A percentile compares a stretch with the other conserved stretches of the same genome.
Evolutionary conservation across 1,284 basidiomycete species (phyloP).

Genomic region (Trametes pubescens): DNA sequence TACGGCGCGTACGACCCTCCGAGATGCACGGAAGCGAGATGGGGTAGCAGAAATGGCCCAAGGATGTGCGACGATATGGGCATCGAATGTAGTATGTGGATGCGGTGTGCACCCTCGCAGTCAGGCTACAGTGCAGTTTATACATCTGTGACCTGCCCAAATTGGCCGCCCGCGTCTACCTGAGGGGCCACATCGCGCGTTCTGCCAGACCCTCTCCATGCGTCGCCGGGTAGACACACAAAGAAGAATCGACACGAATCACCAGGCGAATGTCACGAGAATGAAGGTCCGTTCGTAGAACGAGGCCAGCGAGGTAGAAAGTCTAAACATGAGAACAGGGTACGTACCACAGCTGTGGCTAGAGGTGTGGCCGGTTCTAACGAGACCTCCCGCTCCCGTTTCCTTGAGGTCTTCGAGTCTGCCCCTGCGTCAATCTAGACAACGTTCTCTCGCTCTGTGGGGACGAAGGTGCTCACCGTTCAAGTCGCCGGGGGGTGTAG

Average conservation of each 20-base stretch:
- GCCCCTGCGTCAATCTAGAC: conserved; percentile 3
- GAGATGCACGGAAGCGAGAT: conserved; percentile 14
- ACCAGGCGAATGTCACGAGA: background rate
- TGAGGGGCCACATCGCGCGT: background rate
- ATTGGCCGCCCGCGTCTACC: background rate
- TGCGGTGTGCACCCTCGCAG: background rate
- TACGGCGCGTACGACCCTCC: conserved; percentile 24
- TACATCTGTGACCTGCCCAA: background rate
- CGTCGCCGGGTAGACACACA: background rate
- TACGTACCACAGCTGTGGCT: conserved; percentile 47
- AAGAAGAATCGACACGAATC: background rate
- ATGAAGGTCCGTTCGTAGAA: background rate
- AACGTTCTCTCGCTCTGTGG: background rate
- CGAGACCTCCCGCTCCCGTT: conserved; percentile 79
- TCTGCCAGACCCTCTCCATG: background rate
- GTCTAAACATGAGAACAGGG: conserved; percentile 33
- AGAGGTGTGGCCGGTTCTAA: conserved; percentile 69
- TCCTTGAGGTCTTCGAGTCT: conserved; percentile 44
- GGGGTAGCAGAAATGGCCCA: background rate
- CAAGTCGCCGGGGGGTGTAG: conserved; percentile 22
- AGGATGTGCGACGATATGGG: background rate
- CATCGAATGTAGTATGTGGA: background rate
- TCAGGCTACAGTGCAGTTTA: background rate
- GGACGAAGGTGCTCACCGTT: conserved; percentile 22
- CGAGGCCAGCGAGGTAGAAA: conserved; percentile 20